Evolutionary conservation across 2,329 filamentous ascomycete genomes (phyloP).

Genomic region (Madurella mycetomatis): DNA sequence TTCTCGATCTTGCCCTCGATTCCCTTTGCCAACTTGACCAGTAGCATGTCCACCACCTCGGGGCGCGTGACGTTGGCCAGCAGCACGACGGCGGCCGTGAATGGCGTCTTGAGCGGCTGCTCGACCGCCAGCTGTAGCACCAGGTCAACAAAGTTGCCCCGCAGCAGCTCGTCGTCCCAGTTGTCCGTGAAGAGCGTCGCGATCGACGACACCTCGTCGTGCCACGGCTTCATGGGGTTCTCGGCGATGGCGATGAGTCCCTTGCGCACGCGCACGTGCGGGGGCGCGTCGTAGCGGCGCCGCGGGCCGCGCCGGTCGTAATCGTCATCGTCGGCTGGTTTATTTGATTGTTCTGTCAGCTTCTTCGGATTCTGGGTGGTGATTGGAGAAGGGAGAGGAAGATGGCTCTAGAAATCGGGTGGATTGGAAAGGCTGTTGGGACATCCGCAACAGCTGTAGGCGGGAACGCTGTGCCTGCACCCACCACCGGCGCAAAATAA

Average conservation of each 20-base stretch:
- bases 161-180: slow-evolving; percentile 78
- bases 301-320: slow-evolving; percentile 64
- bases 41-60: slow-evolving; percentile 67
- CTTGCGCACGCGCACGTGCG: slow-evolving; percentile 67
- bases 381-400: neutral
- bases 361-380: neutral
- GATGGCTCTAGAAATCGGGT: neutral
- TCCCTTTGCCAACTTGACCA: slow-evolving; percentile 57
- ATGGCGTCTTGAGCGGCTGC: slow-evolving; percentile 97
- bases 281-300: slow-evolving; percentile 65
- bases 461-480: neutral
- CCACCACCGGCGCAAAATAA: neutral
- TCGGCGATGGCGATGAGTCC: slow-evolving; percentile 79
- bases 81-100: slow-evolving; percentile 78
- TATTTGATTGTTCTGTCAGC: neutral
- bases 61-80: slow-evolving; percentile 73
- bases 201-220: slow-evolving; percentile 72
- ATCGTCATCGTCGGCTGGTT: slow-evolving; percentile 58
- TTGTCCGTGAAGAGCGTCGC: slow-evolving; percentile 76
- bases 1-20: slow-evolving; percentile 63
- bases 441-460: neutral
- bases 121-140: slow-evolving; percentile 74
- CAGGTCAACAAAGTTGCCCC: slow-evolving; percentile 67
- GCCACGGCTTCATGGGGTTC: slow-evolving; percentile 70
- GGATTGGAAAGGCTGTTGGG: neutral